Evolutionary conservation across 129 eudicot genomes (phyloP).

Genomic region (Centella asiatica): DNA sequence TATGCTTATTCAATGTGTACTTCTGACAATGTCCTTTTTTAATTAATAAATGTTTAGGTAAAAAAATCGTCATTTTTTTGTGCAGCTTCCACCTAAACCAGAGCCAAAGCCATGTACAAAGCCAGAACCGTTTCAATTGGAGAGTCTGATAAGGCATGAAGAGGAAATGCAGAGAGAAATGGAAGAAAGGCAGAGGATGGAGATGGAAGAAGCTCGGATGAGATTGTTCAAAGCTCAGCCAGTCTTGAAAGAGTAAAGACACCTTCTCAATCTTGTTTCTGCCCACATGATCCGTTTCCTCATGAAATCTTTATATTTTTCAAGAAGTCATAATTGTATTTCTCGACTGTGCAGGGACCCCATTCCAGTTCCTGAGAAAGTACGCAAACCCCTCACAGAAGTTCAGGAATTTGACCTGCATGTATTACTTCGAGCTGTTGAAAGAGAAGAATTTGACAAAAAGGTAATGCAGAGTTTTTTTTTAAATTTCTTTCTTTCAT

Average conservation of each 20-base stretch:
- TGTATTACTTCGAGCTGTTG: slow-evolving; percentile 68
- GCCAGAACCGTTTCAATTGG: slow-evolving; percentile 83
- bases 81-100: slow-evolving; percentile 85
- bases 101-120: slow-evolving; percentile 81
- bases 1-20: not conserved
- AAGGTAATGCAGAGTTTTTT: slow-evolving; percentile 35
- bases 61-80: not conserved
- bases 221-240: slow-evolving; percentile 82
- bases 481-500: no score
- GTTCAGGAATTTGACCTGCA: slow-evolving; percentile 78
- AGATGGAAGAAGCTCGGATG: slow-evolving; percentile 73
- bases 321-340: not conserved
- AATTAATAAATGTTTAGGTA: not conserved
- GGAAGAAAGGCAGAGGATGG: slow-evolving; percentile 70
- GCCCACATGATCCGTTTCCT: not conserved
- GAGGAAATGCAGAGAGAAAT: slow-evolving; percentile 75
- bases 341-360: slow-evolving; percentile 58
- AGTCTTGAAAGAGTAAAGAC: slow-evolving; percentile 64
- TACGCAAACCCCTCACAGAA: slow-evolving; percentile 71
- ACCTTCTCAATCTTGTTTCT: not conserved
- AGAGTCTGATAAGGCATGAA: slow-evolving; percentile 81
- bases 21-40: not conserved
- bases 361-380: slow-evolving; percentile 84
- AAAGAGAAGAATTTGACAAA: slow-evolving; percentile 84
- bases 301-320: not conserved